These are phyloP conservation scores for Leccinum cinnamomeum DNA, from an alignment of 1,284 basidiomycete genomes.

Conservation along the genomic window DNA sequence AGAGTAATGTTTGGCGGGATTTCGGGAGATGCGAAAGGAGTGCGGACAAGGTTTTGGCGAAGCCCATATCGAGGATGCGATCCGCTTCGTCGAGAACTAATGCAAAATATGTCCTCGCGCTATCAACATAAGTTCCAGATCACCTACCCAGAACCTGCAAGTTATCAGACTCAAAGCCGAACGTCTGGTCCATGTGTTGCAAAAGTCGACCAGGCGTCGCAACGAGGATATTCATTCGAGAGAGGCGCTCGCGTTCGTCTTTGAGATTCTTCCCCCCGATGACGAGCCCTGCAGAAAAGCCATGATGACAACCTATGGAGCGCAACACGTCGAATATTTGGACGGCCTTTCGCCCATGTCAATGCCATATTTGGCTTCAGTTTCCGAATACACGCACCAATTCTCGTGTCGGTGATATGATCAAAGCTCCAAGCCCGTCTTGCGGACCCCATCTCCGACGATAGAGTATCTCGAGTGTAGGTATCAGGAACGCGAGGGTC, in stretches of 20 bases:
- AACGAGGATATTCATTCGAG: conserved; percentile 96
- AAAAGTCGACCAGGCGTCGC: conserved; percentile 94
- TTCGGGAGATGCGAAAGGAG: conserved; percentile 86
- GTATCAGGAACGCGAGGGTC: conserved; percentile 81
- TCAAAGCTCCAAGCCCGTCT: conserved; percentile 87
- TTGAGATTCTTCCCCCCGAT: conserved; percentile 97
- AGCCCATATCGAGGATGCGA: conserved; percentile 96
- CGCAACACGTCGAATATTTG: conserved; percentile 97
- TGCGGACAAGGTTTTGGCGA: conserved; percentile 85
- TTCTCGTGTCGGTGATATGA: conserved; percentile 96
- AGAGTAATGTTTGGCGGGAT: conserved; percentile 90
- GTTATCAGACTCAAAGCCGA: conserved; percentile 90
- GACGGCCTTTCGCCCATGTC: conserved; percentile 61
- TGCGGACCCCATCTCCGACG: conserved; percentile 76
- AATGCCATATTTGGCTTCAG: background rate
- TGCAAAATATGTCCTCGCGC: background rate
- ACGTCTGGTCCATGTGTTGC: conserved; percentile 98
- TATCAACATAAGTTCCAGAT: background rate
- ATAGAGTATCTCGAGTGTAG: conserved; percentile 74
- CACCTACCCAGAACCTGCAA: conserved; percentile 85
- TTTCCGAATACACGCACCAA: conserved; percentile 52
- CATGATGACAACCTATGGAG: conserved; percentile 88
- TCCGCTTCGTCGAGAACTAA: conserved; percentile 96
- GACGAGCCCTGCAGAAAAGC: conserved; percentile 92
- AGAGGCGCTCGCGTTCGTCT: conserved; percentile 86